Evolutionary conservation across 371 early-diverging fungal species (phyloP), one percentile per base, ranked within the genome.

Genomic region (Haplosporangium sp.): DNA sequence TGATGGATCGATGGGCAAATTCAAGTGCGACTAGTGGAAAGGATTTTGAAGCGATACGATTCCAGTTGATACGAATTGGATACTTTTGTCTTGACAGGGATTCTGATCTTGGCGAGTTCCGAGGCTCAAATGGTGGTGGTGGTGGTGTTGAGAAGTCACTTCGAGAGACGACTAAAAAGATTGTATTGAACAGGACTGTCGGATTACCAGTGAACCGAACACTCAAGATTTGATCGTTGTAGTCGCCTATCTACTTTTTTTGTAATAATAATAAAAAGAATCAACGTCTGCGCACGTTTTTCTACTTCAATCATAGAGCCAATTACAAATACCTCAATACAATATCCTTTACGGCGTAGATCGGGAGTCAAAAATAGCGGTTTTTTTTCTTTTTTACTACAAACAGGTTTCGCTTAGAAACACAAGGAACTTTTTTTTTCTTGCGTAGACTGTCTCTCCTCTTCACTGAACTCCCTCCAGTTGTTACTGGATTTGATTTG

Each of bases 71-170:
- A 27, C 92, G 99, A 56, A 92, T 97, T 19, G 99, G 99, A 15
- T 99, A 98, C 89, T 99, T 98, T 86, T 94, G 97, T 83, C 87
- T 99, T 40, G 99, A 99, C 83, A 90, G 88, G 79, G 98, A 98
- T 84, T 89, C 94, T 13, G 89, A 88, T 7, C 61, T 96, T 56
- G 87, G 88, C 53, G 72, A 85, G 4, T 71, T 76, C 20, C 85
- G 86, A 67, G 48, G 13, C 13, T 13, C 7, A 2, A 7, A 8
- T 8, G 7, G 44, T 13, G 9, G 9, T 9, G 5, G 40, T 40
- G 42, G 42, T 42, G 10, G 42, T 42, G 10, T 6, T 10, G 42
- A n/a, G 13, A 84, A n/a, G 66, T 75, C 64, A 81, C 83, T 68
- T 82, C 79, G 45, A 85, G 78, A 67, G 65, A 37, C 71, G 42